Base-by-base conservation (phyloP, 2,329 filamentous ascomycete species). In the Bisporella sp. region DNA sequence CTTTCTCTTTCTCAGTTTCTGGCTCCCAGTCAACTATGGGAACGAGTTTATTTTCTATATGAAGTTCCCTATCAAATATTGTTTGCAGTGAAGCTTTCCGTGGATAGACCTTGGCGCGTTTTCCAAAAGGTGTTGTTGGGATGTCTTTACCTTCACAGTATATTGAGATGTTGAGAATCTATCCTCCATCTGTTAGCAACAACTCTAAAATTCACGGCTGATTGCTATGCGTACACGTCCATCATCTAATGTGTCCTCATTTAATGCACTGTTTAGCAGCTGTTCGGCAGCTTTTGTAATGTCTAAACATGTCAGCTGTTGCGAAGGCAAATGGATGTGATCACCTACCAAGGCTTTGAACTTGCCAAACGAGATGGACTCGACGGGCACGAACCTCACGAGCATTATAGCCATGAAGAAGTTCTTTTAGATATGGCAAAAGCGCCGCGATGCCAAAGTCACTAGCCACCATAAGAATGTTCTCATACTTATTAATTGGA, bases 151-250 rank as follows among this genome's bases (percentile, higher is more conserved):
- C 54, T 46, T 54, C 39, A 30, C 33, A 48, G 39, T 55, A 56
- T 39, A 55, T 57, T 39, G 41, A 48, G 35, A 54, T 46, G 37
- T 13, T 31, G 29, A 89, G 84, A 50, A 90, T 78, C 57, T 85
- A 77, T 5, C 71, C 71, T 1, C 81, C 78, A 55, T 85, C 81
- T 47, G 46, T 13, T 28, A n/a, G n/a, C n/a, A n/a, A n/a, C 41
- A n/a, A 41, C 11, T 28, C 33, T 41, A 39, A 50, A 47, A n/a
- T 43, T 47, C 13, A 53, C 32, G 30, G 47, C 37, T 49, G 11
- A n/a, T 44, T 11, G 39, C 42, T 35, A 21, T 48, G 49, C 41
- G 13, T 52, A 52, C 40, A 28, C 5, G 49, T 46, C 46, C 32
- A 49, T 52, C 29, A 52, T 52, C 50, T 29, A 52, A 28, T 31